Base-by-base conservation (phyloP, 257 asterid species). In the Solanum infundibuliforme region DNA sequence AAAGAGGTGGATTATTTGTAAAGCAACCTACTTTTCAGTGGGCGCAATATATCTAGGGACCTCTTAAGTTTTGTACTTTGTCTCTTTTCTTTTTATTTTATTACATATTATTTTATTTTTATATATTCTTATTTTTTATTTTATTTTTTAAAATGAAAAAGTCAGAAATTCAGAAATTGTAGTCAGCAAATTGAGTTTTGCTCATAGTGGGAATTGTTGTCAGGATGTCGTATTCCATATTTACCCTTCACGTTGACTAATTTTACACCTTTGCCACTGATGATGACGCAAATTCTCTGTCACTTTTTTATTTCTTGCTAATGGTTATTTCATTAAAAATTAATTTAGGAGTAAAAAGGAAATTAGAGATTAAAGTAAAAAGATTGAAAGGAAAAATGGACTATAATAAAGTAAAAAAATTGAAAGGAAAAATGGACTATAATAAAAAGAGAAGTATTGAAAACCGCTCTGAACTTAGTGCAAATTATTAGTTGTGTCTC, bases 1-100 rank as follows among this genome's bases (percentile, higher is more conserved):
- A 46, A 81, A 81, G 66, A 79, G 85, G 68, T 81, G 68, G 68
- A 81, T 81, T 81, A 81, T 81, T 81, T 81, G 85, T 81, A 81
- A 81, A 46, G 68, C 68, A 81, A 81, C 29, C 68, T 46, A 81
- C 85, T 81, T 81, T 46, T 81, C 39, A 81, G 85, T 81, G 85
- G 85, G 85, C 39, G 68, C 66, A 81, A 46, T 79, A 1, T 79
- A 43, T 81, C 68, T 27, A 25, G 85, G 85, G 85, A 81, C 85
- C 85, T 43, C 85, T 31, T 43, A 81, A 79, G 39, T 43, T 81
- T 79, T 43, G 85, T 79, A 79, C 66, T 79, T 43, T 79, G 25
- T 41, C 66, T 81, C 39, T 27, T 79, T 81, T 27, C 36, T n/a
- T 25, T 39, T 77, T 36, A 20, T 75, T 12, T 25, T 8, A 29